Evolutionary conservation across 306 rosid genomes (phyloP).

Genomic region (Chamaecrista fasciculata): DNA sequence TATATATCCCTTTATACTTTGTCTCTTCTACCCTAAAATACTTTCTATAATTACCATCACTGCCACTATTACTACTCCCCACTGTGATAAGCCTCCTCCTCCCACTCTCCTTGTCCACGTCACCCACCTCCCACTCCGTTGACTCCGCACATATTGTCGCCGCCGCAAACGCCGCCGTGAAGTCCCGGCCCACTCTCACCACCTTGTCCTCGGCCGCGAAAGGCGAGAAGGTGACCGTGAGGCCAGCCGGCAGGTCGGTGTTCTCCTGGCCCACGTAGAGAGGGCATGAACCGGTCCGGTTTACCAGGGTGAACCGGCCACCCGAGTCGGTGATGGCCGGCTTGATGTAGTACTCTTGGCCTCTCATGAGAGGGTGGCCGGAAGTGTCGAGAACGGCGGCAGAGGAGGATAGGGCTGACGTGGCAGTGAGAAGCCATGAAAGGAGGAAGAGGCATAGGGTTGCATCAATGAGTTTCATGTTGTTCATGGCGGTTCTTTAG

Average conservation of each 20-base stretch:
- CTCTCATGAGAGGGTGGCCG: slow-evolving; percentile 40
- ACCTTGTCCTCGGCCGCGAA: slow-evolving; percentile 31
- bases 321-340: slow-evolving; percentile 61
- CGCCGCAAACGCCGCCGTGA: slow-evolving; percentile 38
- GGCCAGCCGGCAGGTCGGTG: slow-evolving; percentile 25
- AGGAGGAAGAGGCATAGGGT: slow-evolving; percentile 25
- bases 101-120: background rate
- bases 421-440: slow-evolving; percentile 33
- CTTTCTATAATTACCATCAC: background rate
- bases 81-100: no score
- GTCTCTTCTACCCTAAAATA: slow-evolving; percentile 37
- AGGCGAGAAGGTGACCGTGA: slow-evolving; percentile 42
- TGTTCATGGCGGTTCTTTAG: slow-evolving; percentile 4
- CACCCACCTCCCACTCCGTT: slow-evolving; percentile 43
- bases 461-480: background rate
- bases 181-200: slow-evolving; percentile 38
- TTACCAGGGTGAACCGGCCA: slow-evolving; percentile 46
- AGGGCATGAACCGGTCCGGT: slow-evolving; percentile 39
- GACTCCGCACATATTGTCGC: slow-evolving; percentile 26
- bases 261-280: slow-evolving; percentile 45
- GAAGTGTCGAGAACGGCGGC: slow-evolving; percentile 45
- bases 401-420: slow-evolving; percentile 30
- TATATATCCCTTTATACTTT: slow-evolving; percentile 17
- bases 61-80: slow-evolving; percentile 33
- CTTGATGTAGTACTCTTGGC: slow-evolving; percentile 51